Base-by-base conservation (phyloP, 1,139 yeast genomes). In the Nakaseomyces uthaithaninus region DNA sequence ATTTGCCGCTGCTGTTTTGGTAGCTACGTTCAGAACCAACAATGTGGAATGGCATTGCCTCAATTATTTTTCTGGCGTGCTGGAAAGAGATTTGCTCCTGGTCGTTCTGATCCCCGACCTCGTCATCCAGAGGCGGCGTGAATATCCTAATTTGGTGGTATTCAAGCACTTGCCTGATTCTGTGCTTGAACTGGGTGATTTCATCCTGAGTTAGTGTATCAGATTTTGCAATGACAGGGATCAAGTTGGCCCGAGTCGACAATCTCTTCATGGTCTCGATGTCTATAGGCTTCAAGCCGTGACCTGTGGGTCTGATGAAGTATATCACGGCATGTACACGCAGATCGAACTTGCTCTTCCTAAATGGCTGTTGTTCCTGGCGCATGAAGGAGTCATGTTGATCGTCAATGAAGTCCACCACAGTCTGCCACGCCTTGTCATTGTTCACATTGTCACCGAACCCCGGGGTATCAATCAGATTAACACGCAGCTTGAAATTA, bases 401-500 rank as follows among this genome's bases (percentile, higher is more conserved):
- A 64, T 91, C 98, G 64, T 91, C 98, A 48, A 91, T 75, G 57
- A 89, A 91, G 62, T 89, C 96, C 45, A 87, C 74, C 53, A 93
- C 80, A 31, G 96, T 91, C 52, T 82, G 83, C 96, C 96, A 93
- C 41, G 95, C 77, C 58, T 85, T 91, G 55, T 74, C 77, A 66
- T 91, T 91, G 69, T 91, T 84, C 54, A 91, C 94, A 61, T 87
- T 87, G 66, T 89, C 95, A 48, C 98, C 99, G 60, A 91, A 87
- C 2, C 99, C 98, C 12, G 98, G 98, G 8, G 98, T 91, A 64
- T 91, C 99, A 53, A 93, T 79, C 45, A 91, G 73, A 56, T 91
- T 91, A 50, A 93, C 75, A 47, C 93, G 77, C 53, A 91, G 73
- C 55, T 74, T 76, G 68, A 91, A 91, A 59, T 82, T 84, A 66